These are phyloP conservation scores for Serpula lacrymans DNA, from an alignment of 768 basidiomycete genomes.

Conservation along the genomic window DNA sequence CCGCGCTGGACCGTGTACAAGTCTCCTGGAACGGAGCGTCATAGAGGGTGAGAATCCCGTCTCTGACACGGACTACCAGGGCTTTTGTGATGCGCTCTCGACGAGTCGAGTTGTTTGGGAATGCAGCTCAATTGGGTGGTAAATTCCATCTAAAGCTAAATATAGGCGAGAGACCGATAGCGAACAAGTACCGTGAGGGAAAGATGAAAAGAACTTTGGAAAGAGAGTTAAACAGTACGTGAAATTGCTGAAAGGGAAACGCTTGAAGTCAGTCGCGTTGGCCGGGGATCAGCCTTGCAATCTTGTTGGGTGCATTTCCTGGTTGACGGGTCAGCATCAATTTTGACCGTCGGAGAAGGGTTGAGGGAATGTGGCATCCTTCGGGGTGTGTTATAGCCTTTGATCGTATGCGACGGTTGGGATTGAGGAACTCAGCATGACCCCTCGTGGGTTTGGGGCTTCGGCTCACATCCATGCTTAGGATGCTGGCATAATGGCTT, in stretches of 20 bases:
- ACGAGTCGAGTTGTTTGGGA: slow-evolving; percentile 85
- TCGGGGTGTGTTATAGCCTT: slow-evolving; percentile 65
- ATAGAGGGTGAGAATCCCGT: slow-evolving; percentile 75
- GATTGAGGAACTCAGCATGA: slow-evolving; percentile 65
- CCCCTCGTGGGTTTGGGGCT: slow-evolving; percentile 45
- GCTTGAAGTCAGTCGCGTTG: slow-evolving; percentile 67
- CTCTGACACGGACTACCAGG: slow-evolving; percentile 57
- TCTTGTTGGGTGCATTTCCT: slow-evolving; percentile 50
- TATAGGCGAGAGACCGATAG: slow-evolving; percentile 81
- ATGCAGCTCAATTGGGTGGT: slow-evolving; percentile 83
- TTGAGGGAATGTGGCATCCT: slow-evolving; percentile 56
- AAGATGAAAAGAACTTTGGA: slow-evolving; percentile 81
- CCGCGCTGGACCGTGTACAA: slow-evolving; percentile 70
- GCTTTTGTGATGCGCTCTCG: slow-evolving; percentile 68
- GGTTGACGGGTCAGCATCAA: slow-evolving; percentile 64
- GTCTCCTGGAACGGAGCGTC: slow-evolving; percentile 78
- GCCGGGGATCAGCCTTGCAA: slow-evolving; percentile 50
- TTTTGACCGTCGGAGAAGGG: slow-evolving; percentile 59
- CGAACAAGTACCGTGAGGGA: slow-evolving; percentile 82
- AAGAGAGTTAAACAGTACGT: slow-evolving; percentile 80
- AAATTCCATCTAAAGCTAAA: slow-evolving; percentile 86
- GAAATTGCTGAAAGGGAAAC: slow-evolving; percentile 81
- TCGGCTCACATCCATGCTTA: slow-evolving; percentile 55
- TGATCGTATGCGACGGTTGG: slow-evolving; percentile 49
- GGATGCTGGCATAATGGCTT: slow-evolving; percentile 78